These are phyloP conservation scores for Magnolia sinica DNA, from an alignment of 164 flowering plant genomes.

Conservation along the genomic window DNA sequence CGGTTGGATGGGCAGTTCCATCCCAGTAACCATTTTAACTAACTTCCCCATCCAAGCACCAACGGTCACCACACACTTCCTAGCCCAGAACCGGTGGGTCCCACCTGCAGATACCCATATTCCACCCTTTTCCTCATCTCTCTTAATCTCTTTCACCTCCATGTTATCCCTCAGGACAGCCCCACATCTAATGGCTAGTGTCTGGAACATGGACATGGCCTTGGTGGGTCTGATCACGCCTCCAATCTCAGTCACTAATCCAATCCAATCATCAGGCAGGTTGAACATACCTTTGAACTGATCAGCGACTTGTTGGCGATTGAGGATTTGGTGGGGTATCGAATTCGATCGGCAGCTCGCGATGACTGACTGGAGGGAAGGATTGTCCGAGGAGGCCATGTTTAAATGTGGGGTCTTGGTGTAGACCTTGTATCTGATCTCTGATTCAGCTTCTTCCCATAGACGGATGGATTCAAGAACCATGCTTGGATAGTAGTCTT, in stretches of 20 bases:
- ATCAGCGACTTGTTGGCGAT: conserved; percentile 24
- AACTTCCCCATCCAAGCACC: conserved; percentile 77
- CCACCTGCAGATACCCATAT: conserved; percentile 27
- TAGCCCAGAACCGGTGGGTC: conserved; percentile 45
- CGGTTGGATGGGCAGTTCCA: conserved; percentile 62
- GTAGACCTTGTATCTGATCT: conserved; percentile 61
- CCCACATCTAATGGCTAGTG: conserved; percentile 57
- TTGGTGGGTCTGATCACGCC: conserved; percentile 87
- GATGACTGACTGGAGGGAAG: conserved; percentile 41
- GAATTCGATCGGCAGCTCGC: conserved; percentile 33
- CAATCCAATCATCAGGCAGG: conserved; percentile 73
- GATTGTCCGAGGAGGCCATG: conserved; percentile 45
- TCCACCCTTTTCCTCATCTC: conserved; percentile 30
- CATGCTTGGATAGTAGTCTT: conserved; percentile 62
- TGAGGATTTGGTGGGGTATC: conserved; percentile 37
- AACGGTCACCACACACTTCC: conserved; percentile 71
- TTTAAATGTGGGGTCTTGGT: conserved; percentile 61
- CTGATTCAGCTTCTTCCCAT: conserved; percentile 67
- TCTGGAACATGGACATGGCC: conserved; percentile 85
- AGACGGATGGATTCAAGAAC: conserved; percentile 53
- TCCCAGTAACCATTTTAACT: conserved; percentile 41
- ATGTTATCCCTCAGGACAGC: conserved; percentile 54
- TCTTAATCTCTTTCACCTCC: conserved; percentile 40
- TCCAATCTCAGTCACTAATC: conserved; percentile 45
- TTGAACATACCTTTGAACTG: conserved; percentile 40